A percentile compares a stretch with the other conserved stretches of the same genome.
Evolutionary conservation across 2,329 filamentous ascomycete species (phyloP).

Genomic region (Beauveria rudraprayagi): DNA sequence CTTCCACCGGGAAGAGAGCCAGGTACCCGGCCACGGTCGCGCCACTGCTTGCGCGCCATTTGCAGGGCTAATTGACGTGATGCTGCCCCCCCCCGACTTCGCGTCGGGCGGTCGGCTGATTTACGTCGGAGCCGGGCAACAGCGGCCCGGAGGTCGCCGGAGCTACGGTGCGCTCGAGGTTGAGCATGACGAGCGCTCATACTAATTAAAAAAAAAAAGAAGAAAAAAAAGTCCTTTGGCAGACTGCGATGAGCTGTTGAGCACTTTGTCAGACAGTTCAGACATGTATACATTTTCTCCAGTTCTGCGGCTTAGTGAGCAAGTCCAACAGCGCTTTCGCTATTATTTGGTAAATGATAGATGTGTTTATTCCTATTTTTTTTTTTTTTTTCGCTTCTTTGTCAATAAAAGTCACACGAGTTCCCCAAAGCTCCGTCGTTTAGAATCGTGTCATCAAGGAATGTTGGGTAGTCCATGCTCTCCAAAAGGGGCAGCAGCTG

Average conservation of each 20-base stretch:
- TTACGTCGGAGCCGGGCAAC: background rate
- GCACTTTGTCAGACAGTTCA: background rate
- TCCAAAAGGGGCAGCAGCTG: constrained; percentile 4
- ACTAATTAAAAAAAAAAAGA: background rate
- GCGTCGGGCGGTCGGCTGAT: background rate
- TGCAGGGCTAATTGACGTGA: background rate
- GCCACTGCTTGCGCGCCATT: background rate
- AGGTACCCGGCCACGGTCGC: background rate
- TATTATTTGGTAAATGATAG: background rate
- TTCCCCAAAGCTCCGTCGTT: background rate
- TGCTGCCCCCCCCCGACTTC: background rate
- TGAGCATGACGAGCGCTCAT: background rate
- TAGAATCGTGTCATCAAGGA: constrained; percentile 2
- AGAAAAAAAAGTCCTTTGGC: background rate
- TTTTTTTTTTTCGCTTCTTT: too few species aligned
- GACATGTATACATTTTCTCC: background rate
- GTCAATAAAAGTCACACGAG: background rate
- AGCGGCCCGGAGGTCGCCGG: background rate
- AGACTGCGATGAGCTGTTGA: background rate
- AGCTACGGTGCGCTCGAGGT: too few species aligned
- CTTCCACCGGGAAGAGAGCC: background rate
- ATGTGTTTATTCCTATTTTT: background rate
- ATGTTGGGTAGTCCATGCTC: constrained; percentile 10
- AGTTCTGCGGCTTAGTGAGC: background rate
- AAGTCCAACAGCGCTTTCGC: background rate